A percentile compares a stretch with the other conserved stretches of the same genome.
These are phyloP conservation scores for Babesia gibsoni DNA, from an alignment of 169 alveolate genomes.

Conservation along the genomic window DNA sequence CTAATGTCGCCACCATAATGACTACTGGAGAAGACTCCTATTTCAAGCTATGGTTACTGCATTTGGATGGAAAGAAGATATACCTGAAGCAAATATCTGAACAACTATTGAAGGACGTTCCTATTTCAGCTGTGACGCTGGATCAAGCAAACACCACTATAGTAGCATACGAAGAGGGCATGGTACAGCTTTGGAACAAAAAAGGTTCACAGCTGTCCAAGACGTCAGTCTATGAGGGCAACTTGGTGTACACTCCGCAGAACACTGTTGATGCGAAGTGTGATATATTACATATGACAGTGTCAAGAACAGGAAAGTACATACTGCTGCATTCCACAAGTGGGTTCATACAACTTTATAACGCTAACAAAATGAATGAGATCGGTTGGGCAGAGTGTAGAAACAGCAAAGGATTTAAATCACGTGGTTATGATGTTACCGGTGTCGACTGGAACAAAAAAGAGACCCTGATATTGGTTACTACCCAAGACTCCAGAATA, in stretches of 20 bases:
- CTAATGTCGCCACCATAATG: background rate
- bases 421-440: constrained; percentile 25
- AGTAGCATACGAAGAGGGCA: constrained; percentile 25
- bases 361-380: background rate
- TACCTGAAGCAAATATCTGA: background rate
- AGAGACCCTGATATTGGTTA: constrained; percentile 38
- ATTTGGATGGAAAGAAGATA: background rate
- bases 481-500: constrained; percentile 48
- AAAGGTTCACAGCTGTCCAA: background rate
- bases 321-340: constrained; percentile 16
- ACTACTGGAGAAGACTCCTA: background rate
- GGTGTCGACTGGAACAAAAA: constrained; percentile 46
- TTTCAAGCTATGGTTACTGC: background rate
- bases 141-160: background rate
- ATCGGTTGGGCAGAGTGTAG: constrained; percentile 38
- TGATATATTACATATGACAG: background rate
- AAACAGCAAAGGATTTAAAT: constrained; percentile 13
- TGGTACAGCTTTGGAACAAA: constrained; percentile 9
- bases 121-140: background rate
- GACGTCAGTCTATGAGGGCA: background rate
- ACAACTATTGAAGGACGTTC: background rate
- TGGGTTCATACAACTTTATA: constrained; percentile 38
- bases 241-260: background rate
- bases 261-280: background rate
- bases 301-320: constrained; percentile 38